Conservation (phyloP, 2,329 filamentous ascomycete genomes). For the Pseudogymnoascus sp. region DNA sequence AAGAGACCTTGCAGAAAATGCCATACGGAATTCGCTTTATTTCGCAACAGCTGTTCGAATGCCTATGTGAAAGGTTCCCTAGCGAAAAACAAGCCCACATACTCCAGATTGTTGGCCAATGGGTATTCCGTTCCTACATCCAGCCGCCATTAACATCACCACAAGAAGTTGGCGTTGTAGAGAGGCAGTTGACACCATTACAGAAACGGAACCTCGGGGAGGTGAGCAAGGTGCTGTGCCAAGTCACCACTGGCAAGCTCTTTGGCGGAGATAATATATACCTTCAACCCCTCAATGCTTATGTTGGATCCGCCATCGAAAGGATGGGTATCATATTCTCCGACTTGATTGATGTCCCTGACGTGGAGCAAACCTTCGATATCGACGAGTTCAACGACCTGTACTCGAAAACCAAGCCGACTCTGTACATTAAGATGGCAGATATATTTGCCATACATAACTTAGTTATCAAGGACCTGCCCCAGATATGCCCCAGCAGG, state of each 20-base stretch:
- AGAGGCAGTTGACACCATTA: slow-evolving; percentile 77
- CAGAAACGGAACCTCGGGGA: slow-evolving; percentile 89
- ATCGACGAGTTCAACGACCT: slow-evolving; percentile 99
- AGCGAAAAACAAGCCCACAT: slow-evolving; percentile 69
- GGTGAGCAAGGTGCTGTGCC: slow-evolving; percentile 83
- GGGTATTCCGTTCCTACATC: slow-evolving; percentile 91
- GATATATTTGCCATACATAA: slow-evolving; percentile 96
- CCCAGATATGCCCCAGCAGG: slow-evolving; percentile 65
- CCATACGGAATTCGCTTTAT: slow-evolving; percentile 89
- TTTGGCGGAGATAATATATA: slow-evolving; percentile 96
- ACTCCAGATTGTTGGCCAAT: slow-evolving; percentile 77
- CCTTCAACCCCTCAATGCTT: slow-evolving; percentile 87
- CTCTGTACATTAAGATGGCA: slow-evolving; percentile 97
- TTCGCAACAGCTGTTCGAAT: slow-evolving; percentile 75
- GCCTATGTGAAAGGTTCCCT: slow-evolving; percentile 67
- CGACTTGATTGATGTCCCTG: slow-evolving; percentile 71
- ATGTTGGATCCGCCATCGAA: slow-evolving; percentile 76
- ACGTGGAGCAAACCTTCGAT: slow-evolving; percentile 87
- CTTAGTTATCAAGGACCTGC: slow-evolving; percentile 71
- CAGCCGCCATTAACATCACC: slow-evolving; percentile 83
- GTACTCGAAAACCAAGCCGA: slow-evolving; percentile 92
- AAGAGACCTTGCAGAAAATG: slow-evolving; percentile 79
- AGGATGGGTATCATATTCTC: slow-evolving; percentile 68
- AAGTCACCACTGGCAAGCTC: slow-evolving; percentile 77
- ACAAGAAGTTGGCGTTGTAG: slow-evolving; percentile 86